Evolutionary conservation across 371 early-diverging fungal genomes (phyloP).

Genomic region (Mortierella sp.): DNA sequence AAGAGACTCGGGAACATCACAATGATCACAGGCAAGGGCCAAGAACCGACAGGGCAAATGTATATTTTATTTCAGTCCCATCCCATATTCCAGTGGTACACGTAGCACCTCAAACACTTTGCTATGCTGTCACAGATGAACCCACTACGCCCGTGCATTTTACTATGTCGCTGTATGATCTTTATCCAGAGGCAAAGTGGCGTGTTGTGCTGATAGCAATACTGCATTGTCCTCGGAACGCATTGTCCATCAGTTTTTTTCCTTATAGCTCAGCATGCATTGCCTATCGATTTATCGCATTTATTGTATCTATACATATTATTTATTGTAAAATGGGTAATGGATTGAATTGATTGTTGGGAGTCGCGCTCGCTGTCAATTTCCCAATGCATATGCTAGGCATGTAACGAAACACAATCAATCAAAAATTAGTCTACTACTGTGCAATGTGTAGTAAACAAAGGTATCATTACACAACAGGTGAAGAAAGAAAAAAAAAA

Average conservation of each 20-base stretch:
- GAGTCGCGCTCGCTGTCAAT: too few relatives aligned
- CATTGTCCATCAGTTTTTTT: slow-evolving; percentile 8
- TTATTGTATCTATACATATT: too few relatives aligned
- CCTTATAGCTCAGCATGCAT: background rate
- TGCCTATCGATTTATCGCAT: too few relatives aligned
- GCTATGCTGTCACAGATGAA: background rate
- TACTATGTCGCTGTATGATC: background rate
- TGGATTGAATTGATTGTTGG: too few relatives aligned
- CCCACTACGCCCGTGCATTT: too few relatives aligned
- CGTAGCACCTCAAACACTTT: background rate
- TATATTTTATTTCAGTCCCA: too few relatives aligned
- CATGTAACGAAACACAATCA: background rate
- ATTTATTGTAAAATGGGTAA: too few relatives aligned
- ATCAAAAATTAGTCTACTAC: background rate
- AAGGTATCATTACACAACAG: background rate
- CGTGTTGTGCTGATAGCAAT: slow-evolving; percentile 1
- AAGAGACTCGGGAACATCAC: background rate
- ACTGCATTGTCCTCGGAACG: background rate
- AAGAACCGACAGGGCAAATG: too few relatives aligned
- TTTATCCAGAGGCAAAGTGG: background rate
- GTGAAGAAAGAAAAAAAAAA: background rate
- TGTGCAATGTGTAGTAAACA: too few relatives aligned
- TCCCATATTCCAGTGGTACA: background rate
- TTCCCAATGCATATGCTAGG: too few relatives aligned
- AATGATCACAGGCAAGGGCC: background rate